phyloP scores from a whole-genome alignment of 2,329 filamentous ascomycete genomes.

The Talaromyces sp. region DNA sequence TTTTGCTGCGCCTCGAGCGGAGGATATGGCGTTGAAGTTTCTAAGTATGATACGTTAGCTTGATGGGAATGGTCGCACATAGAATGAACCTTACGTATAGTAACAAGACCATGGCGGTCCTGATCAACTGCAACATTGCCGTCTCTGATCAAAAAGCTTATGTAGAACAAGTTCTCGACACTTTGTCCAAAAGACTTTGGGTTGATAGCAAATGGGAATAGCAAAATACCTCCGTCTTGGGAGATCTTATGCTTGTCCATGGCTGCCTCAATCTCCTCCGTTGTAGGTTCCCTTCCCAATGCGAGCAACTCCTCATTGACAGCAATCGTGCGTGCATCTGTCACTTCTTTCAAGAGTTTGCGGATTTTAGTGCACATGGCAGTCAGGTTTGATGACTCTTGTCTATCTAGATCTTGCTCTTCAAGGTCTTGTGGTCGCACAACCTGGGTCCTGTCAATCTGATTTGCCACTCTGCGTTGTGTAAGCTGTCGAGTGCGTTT shows the following conservation, averaged over 20 bases:
- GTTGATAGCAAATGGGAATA: constrained; percentile 88
- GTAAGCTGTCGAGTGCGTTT: constrained; percentile 72
- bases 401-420: constrained; percentile 69
- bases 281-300: constrained; percentile 32
- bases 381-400: constrained; percentile 77
- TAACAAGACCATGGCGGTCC: constrained; percentile 73
- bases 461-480: constrained; percentile 68
- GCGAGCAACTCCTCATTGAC: constrained; percentile 46
- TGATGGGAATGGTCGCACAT: not conserved
- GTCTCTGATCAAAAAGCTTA: constrained; percentile 90
- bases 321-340: constrained; percentile 48
- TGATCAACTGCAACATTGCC: constrained; percentile 71
- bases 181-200: constrained; percentile 89
- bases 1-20: constrained; percentile 50
- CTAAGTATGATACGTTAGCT: constrained; percentile 32
- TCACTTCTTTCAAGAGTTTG: constrained; percentile 53
- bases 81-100: constrained; percentile 63
- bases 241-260: constrained; percentile 67
- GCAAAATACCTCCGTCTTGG: constrained; percentile 67
- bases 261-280: constrained; percentile 48
- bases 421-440: constrained; percentile 73
- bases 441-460: constrained; percentile 66
- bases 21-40: constrained; percentile 48
- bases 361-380: constrained; percentile 75
- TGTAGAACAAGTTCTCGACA: constrained; percentile 94